Evolutionary conservation across 192 early-diverging fungal species (phyloP).

Genomic region (Mortierella hygrophila): DNA sequence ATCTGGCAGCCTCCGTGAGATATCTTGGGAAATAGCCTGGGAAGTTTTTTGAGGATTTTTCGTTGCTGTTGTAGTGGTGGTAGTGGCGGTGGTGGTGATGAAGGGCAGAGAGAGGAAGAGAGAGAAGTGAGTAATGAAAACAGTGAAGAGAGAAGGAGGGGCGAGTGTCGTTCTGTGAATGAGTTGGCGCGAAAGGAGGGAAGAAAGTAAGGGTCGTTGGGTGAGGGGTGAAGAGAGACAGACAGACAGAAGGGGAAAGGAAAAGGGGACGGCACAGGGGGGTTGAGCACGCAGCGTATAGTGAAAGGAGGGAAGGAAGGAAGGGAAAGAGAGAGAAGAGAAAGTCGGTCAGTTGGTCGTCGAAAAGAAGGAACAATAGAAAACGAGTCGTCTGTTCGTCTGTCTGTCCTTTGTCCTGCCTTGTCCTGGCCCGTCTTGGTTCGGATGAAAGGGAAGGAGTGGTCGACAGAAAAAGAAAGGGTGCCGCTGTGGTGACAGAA

Average conservation of each 20-base stretch:
- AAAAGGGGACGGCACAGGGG: background rate
- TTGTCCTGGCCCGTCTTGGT: too few species aligned
- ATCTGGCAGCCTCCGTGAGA: conserved; percentile 1
- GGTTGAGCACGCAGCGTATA: background rate
- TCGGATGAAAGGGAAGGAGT: too few species aligned
- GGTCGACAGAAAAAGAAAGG: too few species aligned
- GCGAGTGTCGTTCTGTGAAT: conserved; percentile 7
- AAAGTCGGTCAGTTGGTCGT: background rate
- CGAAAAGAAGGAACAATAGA: too few species aligned
- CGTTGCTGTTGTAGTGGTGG: background rate
- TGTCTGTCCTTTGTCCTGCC: too few species aligned
- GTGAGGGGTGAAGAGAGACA: too few species aligned
- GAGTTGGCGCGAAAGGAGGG: background rate
- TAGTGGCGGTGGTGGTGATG: too few species aligned
- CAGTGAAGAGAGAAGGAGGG: background rate
- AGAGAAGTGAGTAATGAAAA: too few species aligned
- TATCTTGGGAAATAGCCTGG: background rate
- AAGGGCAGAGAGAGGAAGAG: background rate
- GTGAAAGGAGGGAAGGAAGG: background rate
- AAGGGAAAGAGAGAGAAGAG: background rate
- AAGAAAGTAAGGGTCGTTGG: background rate
- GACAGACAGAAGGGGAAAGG: too few species aligned
- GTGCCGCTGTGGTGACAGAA: too few species aligned
- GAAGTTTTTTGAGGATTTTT: background rate
- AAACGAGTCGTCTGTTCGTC: too few species aligned